Conservation (phyloP, 2,329 filamentous ascomycete genomes). For the Fonsecaea pugnacius region DNA sequence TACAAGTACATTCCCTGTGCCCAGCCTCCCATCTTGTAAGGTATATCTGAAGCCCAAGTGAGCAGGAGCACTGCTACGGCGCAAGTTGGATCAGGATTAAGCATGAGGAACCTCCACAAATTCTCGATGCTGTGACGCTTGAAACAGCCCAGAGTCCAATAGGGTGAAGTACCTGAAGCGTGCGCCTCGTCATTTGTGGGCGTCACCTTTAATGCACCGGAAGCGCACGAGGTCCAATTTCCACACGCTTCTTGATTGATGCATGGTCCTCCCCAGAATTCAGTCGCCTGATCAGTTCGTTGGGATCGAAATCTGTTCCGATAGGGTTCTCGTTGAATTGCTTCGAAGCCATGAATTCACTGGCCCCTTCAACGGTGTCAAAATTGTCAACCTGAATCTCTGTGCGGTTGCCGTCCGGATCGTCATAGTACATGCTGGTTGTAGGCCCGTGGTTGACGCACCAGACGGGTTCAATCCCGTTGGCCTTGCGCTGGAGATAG, state of each 20-base stretch:
- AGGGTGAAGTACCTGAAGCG: neutral
- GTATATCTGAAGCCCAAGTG: neutral
- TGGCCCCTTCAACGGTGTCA: constrained; percentile 13
- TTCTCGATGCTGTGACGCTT: neutral
- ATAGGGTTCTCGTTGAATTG: constrained; percentile 2
- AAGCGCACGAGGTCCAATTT: neutral
- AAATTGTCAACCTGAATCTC: constrained; percentile 56
- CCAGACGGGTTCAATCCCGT: constrained; percentile 45
- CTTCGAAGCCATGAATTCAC: constrained; percentile 4
- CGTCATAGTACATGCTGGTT: constrained; percentile 54
- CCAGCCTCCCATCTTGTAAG: neutral
- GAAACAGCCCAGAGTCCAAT: neutral
- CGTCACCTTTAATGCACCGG: neutral
- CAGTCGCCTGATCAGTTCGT: constrained; percentile 5
- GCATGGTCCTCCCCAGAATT: neutral
- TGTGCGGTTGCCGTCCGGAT: constrained; percentile 55
- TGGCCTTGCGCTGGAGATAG: constrained; percentile 42
- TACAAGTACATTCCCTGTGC: neutral
- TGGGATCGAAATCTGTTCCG: constrained; percentile 9
- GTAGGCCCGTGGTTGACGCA: constrained; percentile 55
- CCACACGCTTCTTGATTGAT: constrained; percentile 7
- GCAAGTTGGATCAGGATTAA: neutral
- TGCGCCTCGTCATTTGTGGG: neutral
- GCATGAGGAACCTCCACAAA: neutral
- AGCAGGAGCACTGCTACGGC: neutral